A percentile compares a stretch with the other conserved stretches of the same genome.
Conservation (phyloP, 2,329 filamentous ascomycete species). For the Diplodia sapinea region DNA sequence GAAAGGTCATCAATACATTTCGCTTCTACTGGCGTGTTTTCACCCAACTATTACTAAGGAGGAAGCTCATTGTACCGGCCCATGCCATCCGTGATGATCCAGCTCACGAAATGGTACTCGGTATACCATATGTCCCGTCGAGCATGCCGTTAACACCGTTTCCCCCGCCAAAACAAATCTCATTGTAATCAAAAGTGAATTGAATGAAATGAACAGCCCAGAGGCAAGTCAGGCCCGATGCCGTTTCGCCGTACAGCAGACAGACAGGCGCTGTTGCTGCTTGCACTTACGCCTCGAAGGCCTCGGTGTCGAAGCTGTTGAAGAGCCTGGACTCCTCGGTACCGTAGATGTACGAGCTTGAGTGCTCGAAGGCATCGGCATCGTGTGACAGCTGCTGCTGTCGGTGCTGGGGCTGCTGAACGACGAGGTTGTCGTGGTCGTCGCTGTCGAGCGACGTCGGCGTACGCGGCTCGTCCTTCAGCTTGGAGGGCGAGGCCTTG, state of each 20-base stretch:
- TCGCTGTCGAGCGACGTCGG: not conserved
- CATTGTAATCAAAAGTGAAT: not conserved
- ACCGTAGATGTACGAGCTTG: not conserved
- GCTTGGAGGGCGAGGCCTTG: not conserved
- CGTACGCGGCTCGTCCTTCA: slow-evolving; percentile 28
- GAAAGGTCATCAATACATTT: not conserved
- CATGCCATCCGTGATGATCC: not conserved
- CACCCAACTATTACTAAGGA: not conserved
- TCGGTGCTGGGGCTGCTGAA: not conserved
- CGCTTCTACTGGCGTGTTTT: not conserved
- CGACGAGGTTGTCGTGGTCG: not conserved
- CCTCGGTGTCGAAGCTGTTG: not conserved
- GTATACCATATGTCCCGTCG: not conserved
- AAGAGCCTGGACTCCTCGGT: not conserved
- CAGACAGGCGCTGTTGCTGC: not conserved
- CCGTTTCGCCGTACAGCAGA: not conserved
- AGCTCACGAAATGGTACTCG: not conserved
- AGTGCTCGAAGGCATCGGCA: not conserved
- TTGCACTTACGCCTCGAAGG: not conserved
- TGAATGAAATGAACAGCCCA: not conserved
- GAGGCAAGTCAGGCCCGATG: not conserved
- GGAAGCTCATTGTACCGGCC: not conserved
- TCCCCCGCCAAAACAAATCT: not conserved
- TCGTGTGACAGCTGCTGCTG: not conserved
- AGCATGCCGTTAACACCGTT: not conserved